phyloP scores from a whole-genome alignment of 2,329 filamentous ascomycete genomes.

The Scytalidium sp. region DNA sequence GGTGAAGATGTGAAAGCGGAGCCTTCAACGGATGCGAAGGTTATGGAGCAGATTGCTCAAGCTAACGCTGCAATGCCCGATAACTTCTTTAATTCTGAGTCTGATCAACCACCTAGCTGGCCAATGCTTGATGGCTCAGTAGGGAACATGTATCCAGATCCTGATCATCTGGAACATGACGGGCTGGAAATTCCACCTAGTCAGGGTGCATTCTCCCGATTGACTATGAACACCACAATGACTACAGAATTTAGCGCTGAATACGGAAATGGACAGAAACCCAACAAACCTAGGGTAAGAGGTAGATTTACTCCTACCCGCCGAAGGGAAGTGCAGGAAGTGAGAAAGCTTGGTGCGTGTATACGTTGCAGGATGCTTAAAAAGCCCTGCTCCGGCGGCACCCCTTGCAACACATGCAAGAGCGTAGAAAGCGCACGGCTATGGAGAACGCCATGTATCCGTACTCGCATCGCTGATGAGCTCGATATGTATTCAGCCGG shows the following conservation, averaged over 20 bases:
- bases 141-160: slow-evolving; percentile 16
- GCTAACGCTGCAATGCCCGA: slow-evolving; percentile 19
- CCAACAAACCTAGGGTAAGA: slow-evolving; percentile 42
- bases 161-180: slow-evolving; percentile 10
- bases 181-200: slow-evolving; percentile 7
- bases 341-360: slow-evolving; percentile 63
- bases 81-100: slow-evolving; percentile 11
- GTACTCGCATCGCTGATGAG: slow-evolving; percentile 59
- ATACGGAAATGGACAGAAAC: slow-evolving; percentile 25
- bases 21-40: slow-evolving; percentile 13
- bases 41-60: slow-evolving; percentile 19
- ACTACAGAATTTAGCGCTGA: slow-evolving; percentile 29
- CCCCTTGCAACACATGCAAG: slow-evolving; percentile 60
- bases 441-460: slow-evolving; percentile 63
- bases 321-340: slow-evolving; percentile 63
- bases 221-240: slow-evolving; percentile 22
- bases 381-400: slow-evolving; percentile 64
- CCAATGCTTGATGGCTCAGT: slow-evolving; percentile 22
- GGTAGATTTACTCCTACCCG: slow-evolving; percentile 55
- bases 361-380: slow-evolving; percentile 63
- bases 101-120: slow-evolving; percentile 22
- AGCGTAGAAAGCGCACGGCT: slow-evolving; percentile 61
- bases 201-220: slow-evolving; percentile 12
- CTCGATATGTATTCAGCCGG: slow-evolving; percentile 62
- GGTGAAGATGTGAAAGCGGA: slow-evolving; percentile 18